Conservation (phyloP, 2,329 filamentous ascomycete species). For the Davidsoniella neocaledoniae region DNA sequence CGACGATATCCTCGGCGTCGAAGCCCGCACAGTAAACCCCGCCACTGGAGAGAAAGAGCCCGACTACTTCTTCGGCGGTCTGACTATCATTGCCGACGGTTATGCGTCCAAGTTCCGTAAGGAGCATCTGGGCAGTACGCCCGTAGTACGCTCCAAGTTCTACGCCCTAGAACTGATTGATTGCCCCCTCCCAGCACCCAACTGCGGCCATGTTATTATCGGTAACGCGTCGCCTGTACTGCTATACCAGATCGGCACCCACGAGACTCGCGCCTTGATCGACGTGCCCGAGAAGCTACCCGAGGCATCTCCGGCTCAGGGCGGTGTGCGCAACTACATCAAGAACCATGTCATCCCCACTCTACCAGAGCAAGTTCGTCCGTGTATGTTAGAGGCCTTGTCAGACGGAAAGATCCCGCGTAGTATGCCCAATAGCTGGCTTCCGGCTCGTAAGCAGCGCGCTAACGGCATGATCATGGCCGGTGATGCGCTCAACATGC, state of each 20-base stretch:
- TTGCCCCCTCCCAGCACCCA: conserved; percentile 54
- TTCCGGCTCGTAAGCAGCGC: conserved; percentile 52
- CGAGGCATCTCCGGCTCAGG: conserved; percentile 53
- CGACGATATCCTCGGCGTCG: conserved; percentile 66
- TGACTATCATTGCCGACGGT: conserved; percentile 84
- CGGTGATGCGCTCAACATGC: conserved; percentile 97
- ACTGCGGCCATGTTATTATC: conserved; percentile 79
- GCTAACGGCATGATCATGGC: conserved; percentile 56
- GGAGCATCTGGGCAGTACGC: conserved; percentile 48
- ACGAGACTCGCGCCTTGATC: conserved; percentile 79
- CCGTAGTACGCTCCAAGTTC: conserved; percentile 70
- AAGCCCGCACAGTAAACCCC: conserved; percentile 48
- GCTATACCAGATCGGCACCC: conserved; percentile 91
- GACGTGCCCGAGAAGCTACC: conserved; percentile 69
- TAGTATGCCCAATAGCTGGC: conserved; percentile 91
- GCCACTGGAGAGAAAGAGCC: conserved; percentile 35
- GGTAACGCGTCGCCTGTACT: conserved; percentile 61
- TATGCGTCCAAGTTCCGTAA: conserved; percentile 88
- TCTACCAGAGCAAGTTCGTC: conserved; percentile 54
- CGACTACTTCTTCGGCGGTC: conserved; percentile 72
- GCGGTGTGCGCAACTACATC: conserved; percentile 76
- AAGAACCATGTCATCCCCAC: conserved; percentile 61
- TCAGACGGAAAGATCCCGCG: conserved; percentile 58
- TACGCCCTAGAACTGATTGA: conserved; percentile 88
- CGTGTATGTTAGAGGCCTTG: conserved; percentile 59